These are phyloP conservation scores for Plasmodium berghei DNA, from an alignment of 169 alveolate species.

Conservation along the genomic window DNA sequence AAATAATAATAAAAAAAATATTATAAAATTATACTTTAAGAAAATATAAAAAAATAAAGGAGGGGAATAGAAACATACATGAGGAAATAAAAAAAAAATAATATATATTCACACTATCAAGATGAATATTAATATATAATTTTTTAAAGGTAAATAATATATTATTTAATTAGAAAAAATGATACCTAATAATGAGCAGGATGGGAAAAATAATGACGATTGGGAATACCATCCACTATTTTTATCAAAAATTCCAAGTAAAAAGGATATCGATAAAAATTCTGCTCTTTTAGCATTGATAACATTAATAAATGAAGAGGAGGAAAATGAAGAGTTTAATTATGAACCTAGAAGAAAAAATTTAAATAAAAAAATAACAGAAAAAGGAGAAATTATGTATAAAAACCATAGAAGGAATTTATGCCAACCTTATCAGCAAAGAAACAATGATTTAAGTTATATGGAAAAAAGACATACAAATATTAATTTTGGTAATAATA, in stretches of 20 bases:
- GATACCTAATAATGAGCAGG: slow-evolving; percentile 11
- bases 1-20: too few relatives aligned
- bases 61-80: too few relatives aligned
- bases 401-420: slow-evolving; percentile 73
- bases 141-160: neutral
- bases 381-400: slow-evolving; percentile 55
- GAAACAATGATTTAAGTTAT: slow-evolving; percentile 8
- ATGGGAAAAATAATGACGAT: slow-evolving; percentile 35
- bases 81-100: neutral
- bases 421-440: slow-evolving; percentile 50
- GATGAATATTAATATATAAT: slow-evolving; percentile 1
- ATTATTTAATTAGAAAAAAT: slow-evolving; percentile 12
- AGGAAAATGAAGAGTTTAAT: slow-evolving; percentile 64
- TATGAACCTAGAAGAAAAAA: slow-evolving; percentile 77
- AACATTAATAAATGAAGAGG: slow-evolving; percentile 73
- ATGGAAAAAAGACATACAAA: slow-evolving; percentile 3
- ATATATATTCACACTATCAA: neutral
- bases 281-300: slow-evolving; percentile 71
- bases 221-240: slow-evolving; percentile 77
- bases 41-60: too few relatives aligned
- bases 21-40: too few relatives aligned
- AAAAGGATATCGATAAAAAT: slow-evolving; percentile 72
- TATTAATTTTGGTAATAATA: slow-evolving; percentile 1
- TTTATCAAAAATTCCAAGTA: slow-evolving; percentile 72
- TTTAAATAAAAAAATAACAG: slow-evolving; percentile 67